Evolutionary conservation across 2,329 filamentous ascomycete genomes (phyloP), one percentile per base, ranked within the genome.

Genomic region (Fusarium clavum): DNA sequence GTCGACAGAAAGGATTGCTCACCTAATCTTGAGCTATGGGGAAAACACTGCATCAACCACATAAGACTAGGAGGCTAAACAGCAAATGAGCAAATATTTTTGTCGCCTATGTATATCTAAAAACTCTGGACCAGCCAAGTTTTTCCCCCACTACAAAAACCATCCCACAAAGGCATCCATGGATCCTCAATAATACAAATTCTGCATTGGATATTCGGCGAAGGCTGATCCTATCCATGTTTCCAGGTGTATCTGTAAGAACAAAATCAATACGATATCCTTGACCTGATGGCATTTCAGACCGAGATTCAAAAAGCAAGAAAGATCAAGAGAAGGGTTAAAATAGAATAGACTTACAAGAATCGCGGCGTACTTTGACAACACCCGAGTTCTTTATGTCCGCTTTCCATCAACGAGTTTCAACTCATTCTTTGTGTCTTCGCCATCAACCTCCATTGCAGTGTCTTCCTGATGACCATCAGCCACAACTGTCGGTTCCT

Each of bases 361-460:
- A 38, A 38, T 38, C 34, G 34, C 34, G 10, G 34, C 34, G 18
- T 38, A n/a, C 34, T 38, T 38, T 38, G 34, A 38, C 34, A n/a
- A 12, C 9, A n/a, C 34, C 34, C 6, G 34, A 38, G 18, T n/a
- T n/a, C 18, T n/a, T n/a, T n/a, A 38, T n/a, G 34, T 38, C 11
- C 34, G 11, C 34, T 38, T 38, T n/a, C 18, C 34, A 38, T 38
- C 34, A n/a, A 7, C 34, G 10, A n/a, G 34, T 0, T 38, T 38
- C 52, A 49, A 44, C 43, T 67, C 65, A 40, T 57, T 53, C 38
- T 51, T 59, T 24, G 51, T 40, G 30, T 57, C 47, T 25, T 61
- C 51, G 7, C 45, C 61, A 44, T 72, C 70, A 20, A 70, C 40
- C 24, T 73, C 69, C 59, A 69, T 64, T 25, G 20, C 47, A 18